Conservation (phyloP, 2,329 filamentous ascomycete species). For the Xylaria sp. region DNA sequence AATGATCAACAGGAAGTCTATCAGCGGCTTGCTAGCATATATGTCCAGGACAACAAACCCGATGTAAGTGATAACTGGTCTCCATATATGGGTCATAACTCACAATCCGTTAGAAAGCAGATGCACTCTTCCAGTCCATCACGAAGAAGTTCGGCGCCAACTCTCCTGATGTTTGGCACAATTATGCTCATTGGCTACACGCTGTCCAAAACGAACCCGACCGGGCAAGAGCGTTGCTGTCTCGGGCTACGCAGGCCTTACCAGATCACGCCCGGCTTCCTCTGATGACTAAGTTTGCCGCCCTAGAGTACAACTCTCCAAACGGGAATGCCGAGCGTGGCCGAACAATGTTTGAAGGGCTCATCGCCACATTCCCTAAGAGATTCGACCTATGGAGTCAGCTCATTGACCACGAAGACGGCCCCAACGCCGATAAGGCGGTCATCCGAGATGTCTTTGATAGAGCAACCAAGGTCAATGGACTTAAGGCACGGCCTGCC, state of each 20-base stretch:
- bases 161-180: slow-evolving; percentile 84
- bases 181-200: slow-evolving; percentile 94
- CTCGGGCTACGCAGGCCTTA: slow-evolving; percentile 86
- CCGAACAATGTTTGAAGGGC: slow-evolving; percentile 90
- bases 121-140: slow-evolving; percentile 85
- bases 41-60: slow-evolving; percentile 88
- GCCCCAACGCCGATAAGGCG: slow-evolving; percentile 58
- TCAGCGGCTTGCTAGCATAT: slow-evolving; percentile 90
- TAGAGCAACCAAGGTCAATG: slow-evolving; percentile 74
- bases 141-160: slow-evolving; percentile 89
- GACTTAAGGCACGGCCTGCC: slow-evolving; percentile 83
- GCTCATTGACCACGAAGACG: slow-evolving; percentile 84
- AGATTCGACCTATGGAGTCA: slow-evolving; percentile 94
- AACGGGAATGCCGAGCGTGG: slow-evolving; percentile 89
- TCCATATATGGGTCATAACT: slow-evolving; percentile 37
- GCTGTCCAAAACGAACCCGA: slow-evolving; percentile 74
- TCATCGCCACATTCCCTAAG: slow-evolving; percentile 86
- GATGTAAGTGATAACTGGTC: slow-evolving; percentile 66
- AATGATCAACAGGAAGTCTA: slow-evolving; percentile 92
- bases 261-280: slow-evolving; percentile 72
- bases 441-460: slow-evolving; percentile 83
- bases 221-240: slow-evolving; percentile 80
- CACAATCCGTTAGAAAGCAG: slow-evolving; percentile 75
- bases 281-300: slow-evolving; percentile 87
- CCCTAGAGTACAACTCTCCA: slow-evolving; percentile 86